Conservation (phyloP, 2,329 filamentous ascomycete species). For the Graphiopsis chlorocephala region DNA sequence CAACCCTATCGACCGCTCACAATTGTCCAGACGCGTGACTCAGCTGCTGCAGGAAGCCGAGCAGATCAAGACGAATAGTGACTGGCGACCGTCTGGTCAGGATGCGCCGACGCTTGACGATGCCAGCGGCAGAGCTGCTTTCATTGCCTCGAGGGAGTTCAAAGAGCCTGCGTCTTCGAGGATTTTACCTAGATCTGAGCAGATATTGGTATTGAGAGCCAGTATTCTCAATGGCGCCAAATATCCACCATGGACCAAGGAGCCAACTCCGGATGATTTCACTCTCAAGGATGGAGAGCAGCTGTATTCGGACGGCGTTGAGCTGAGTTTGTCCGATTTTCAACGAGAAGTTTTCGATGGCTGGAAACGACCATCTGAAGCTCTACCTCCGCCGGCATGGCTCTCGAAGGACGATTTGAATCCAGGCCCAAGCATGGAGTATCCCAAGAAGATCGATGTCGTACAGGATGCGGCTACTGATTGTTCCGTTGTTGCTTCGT, state of each 20-base stretch:
- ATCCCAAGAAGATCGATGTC: conserved; percentile 66
- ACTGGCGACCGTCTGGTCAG: conserved; percentile 25
- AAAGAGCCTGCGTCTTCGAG: conserved; percentile 58
- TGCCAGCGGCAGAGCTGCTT: conserved; percentile 9
- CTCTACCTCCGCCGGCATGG: conserved; percentile 52
- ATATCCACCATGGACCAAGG: conserved; percentile 79
- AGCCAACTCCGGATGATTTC: conserved; percentile 64
- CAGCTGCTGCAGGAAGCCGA: conserved; percentile 71
- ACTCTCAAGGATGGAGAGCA: conserved; percentile 47
- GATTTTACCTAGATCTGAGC: conserved; percentile 65
- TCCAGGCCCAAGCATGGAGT: conserved; percentile 54
- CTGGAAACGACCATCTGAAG: conserved; percentile 75
- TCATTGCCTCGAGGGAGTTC: conserved; percentile 34
- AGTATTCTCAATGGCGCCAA: conserved; percentile 78
- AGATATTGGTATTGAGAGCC: conserved; percentile 71
- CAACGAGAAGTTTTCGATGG: conserved; percentile 75
- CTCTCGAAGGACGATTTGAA: conserved; percentile 30
- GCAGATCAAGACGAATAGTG: conserved; percentile 60
- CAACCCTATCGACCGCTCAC: conserved; percentile 61
- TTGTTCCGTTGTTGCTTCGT: conserved; percentile 92
- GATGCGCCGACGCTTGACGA: neutral
- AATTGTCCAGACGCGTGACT: conserved; percentile 65
- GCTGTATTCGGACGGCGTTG: conserved; percentile 64
- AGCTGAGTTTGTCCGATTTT: conserved; percentile 68
- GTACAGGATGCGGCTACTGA: conserved; percentile 95